A percentile compares a stretch with the other conserved stretches of the same genome.
These are phyloP conservation scores for Cornus kousa DNA, from an alignment of 148 eudicot species.

Conservation along the genomic window DNA sequence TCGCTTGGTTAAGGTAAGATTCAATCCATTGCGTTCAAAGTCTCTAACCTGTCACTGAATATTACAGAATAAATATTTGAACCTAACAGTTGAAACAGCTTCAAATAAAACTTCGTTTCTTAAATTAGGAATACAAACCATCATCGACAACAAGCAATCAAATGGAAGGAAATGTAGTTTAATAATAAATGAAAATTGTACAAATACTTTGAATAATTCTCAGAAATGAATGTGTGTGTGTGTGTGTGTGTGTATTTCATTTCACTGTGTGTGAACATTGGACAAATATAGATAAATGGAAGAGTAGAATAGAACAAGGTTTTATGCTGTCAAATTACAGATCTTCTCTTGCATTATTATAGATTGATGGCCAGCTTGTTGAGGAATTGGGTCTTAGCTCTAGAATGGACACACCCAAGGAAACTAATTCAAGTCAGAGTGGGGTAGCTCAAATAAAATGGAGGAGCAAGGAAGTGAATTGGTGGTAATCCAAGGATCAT, in stretches of 20 bases:
- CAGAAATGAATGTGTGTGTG: not conserved
- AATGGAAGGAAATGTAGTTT: not conserved
- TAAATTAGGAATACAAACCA: not conserved
- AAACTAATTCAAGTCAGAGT: too few relatives aligned
- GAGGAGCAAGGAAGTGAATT: too few relatives aligned
- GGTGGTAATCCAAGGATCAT: too few relatives aligned
- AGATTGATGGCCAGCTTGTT: not conserved
- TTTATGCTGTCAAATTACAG: not conserved
- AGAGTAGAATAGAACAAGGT: not conserved
- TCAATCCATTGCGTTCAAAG: constrained; percentile 81
- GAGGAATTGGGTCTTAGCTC: too few relatives aligned
- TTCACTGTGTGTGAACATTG: not conserved
- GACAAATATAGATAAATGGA: too few relatives aligned
- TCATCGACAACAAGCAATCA: constrained; percentile 2
- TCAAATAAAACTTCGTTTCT: constrained; percentile 1
- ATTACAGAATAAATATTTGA: constrained; percentile 38
- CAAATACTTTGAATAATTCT: not conserved
- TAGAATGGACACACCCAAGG: too few relatives aligned
- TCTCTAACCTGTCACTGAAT: constrained; percentile 91
- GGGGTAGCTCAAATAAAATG: too few relatives aligned
- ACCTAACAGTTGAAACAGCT: constrained; percentile 1
- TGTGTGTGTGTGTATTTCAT: not conserved
- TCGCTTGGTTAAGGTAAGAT: constrained; percentile 73
- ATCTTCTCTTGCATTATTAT: not conserved
- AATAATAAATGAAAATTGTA: constrained; percentile 6